Conservation (phyloP, 2,329 filamentous ascomycete genomes). For the Aspergillus felis region DNA sequence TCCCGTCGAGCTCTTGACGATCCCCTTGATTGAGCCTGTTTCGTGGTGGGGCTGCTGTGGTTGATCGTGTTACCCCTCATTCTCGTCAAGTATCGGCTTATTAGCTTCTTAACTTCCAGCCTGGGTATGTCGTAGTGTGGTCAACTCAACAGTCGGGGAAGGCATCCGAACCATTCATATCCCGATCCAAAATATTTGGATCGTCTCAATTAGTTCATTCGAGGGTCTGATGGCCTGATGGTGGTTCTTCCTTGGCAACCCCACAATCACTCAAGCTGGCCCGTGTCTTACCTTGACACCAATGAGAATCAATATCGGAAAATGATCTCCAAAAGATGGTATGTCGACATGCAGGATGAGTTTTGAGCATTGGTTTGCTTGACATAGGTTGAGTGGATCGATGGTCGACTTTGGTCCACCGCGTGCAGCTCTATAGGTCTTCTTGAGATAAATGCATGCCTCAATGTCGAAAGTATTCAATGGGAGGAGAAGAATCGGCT, state of each 20-base stretch:
- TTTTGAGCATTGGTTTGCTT: background rate
- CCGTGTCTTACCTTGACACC: background rate
- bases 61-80: background rate
- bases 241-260: background rate
- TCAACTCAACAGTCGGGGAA: background rate
- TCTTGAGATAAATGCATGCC: too few species aligned
- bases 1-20: background rate
- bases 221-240: background rate
- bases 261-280: background rate
- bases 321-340: background rate
- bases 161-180: background rate
- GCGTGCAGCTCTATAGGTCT: too few species aligned
- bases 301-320: background rate
- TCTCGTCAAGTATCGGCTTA: too few species aligned
- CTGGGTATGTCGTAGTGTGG: background rate
- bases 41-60: background rate
- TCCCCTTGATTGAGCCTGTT: background rate
- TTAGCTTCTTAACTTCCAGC: too few species aligned
- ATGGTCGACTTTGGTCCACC: too few species aligned
- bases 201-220: background rate
- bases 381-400: too few species aligned
- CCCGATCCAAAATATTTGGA: background rate
- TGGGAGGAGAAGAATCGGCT: too few species aligned
- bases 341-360: background rate
- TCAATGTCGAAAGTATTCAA: background rate